phyloP scores from a whole-genome alignment of 176 grass and related monocot genomes.

The Musa itinerans region DNA sequence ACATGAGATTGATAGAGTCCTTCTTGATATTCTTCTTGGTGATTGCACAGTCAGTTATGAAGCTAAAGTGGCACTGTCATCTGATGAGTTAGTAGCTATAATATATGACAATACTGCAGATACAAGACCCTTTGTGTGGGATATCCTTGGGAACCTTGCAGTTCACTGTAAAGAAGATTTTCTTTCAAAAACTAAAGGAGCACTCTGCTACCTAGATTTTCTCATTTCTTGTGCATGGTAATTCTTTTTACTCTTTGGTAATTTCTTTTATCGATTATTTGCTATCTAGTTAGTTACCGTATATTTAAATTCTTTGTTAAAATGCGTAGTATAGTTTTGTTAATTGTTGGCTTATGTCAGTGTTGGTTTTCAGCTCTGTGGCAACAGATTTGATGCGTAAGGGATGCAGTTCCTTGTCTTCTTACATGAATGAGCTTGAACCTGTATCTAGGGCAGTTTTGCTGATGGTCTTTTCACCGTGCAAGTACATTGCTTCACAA shows the following conservation, averaged over 20 bases:
- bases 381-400: constrained; percentile 35
- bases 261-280: neutral
- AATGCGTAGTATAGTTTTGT: neutral
- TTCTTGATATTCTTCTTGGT: constrained; percentile 45
- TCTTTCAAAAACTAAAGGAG: constrained; percentile 17
- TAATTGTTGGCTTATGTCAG: neutral
- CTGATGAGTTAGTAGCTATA: constrained; percentile 29
- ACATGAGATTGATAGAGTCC: constrained; percentile 48
- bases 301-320: neutral
- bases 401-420: constrained; percentile 31
- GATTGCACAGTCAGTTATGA: constrained; percentile 22
- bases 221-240: constrained; percentile 95
- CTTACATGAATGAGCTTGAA: constrained; percentile 37
- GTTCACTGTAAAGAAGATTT: constrained; percentile 32
- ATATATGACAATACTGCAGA: constrained; percentile 35
- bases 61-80: constrained; percentile 9
- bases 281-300: neutral
- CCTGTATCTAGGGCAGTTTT: constrained; percentile 70
- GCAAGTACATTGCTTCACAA: constrained; percentile 48
- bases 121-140: constrained; percentile 54
- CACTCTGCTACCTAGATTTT: constrained; percentile 28
- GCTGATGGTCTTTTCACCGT: constrained; percentile 73
- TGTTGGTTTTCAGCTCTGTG: constrained; percentile 21
- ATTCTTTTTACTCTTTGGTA: neutral
- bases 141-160: constrained; percentile 61